Conservation (phyloP, 371 early-diverging fungal genomes). For the Zychaea mexicana region DNA sequence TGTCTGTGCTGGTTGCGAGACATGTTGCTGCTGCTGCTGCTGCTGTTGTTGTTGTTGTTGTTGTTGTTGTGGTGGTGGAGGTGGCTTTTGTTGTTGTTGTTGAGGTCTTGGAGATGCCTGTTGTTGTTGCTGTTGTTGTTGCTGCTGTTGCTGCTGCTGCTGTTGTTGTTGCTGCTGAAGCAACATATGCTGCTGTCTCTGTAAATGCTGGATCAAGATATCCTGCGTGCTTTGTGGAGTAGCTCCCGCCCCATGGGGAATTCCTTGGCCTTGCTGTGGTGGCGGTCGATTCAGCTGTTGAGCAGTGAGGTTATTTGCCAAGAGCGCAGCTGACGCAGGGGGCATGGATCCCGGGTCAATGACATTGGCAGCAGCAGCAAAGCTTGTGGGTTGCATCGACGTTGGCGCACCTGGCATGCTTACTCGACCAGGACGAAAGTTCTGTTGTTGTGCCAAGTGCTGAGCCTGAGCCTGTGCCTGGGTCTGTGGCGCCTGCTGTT, state of each 20-base stretch:
- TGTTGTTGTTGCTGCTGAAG: constrained; percentile 23
- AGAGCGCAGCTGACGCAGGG: constrained; percentile 11
- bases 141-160: constrained; percentile 24
- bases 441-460: constrained; percentile 3
- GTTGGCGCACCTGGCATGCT: constrained; percentile 14
- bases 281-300: constrained; percentile 17
- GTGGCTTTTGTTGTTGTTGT: constrained; percentile 21
- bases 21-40: constrained; percentile 26
- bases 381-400: constrained; percentile 12
- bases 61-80: constrained; percentile 16
- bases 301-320: constrained; percentile 18
- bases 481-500: constrained; percentile 12
- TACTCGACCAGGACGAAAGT: constrained; percentile 9
- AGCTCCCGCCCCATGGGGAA: background rate
- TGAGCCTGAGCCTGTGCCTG: constrained; percentile 19
- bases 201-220: constrained; percentile 16
- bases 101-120: constrained; percentile 18
- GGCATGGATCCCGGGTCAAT: constrained; percentile 15
- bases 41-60: constrained; percentile 27
- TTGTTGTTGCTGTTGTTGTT: constrained; percentile 25
- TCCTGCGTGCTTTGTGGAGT: constrained; percentile 6
- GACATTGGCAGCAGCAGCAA: constrained; percentile 1
- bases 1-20: constrained; percentile 16
- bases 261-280: constrained; percentile 12
- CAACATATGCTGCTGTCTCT: constrained; percentile 18